These are phyloP conservation scores for Eugenia klotzschiana DNA, from an alignment of 441 rosid genomes.

Conservation along the genomic window DNA sequence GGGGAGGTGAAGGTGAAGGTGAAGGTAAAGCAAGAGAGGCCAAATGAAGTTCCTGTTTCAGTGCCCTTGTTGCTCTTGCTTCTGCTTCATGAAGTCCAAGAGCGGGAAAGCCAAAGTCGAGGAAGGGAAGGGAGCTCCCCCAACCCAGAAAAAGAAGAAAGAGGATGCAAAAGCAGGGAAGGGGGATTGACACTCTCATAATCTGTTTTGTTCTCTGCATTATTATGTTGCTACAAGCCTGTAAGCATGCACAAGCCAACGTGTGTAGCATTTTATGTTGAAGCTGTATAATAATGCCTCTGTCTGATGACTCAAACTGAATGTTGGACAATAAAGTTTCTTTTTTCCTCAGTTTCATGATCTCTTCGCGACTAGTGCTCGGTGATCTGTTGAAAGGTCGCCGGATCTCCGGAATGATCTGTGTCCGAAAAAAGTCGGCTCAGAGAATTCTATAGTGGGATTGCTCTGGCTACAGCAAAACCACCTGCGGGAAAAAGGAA, in stretches of 20 bases:
- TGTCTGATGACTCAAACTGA: not conserved
- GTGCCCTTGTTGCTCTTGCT: conserved; percentile 90
- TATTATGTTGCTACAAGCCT: not conserved
- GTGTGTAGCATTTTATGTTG: not conserved
- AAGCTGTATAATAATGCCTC: not conserved
- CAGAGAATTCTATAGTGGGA: not conserved
- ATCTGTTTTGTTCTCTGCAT: not conserved
- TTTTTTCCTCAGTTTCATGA: not conserved
- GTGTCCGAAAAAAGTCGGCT: not conserved
- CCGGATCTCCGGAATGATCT: not conserved
- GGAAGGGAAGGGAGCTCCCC: conserved; percentile 11
- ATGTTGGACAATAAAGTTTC: not conserved
- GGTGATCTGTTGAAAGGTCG: not conserved
- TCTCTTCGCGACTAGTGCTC: not conserved
- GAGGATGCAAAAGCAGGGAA: conserved; percentile 4
- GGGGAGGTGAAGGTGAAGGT: not conserved
- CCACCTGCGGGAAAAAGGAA: not conserved
- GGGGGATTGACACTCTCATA: not conserved
- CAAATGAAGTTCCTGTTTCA: conserved; percentile 89
- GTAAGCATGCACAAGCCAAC: not conserved
- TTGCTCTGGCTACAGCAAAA: not conserved
- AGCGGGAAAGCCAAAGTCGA: conserved; percentile 45
- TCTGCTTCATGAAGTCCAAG: conserved; percentile 87
- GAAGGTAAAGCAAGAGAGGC: not conserved
- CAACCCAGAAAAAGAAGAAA: conserved; percentile 17